phyloP scores from a whole-genome alignment of 2,329 filamentous ascomycete genomes.

The Thermoascus crustaceus region DNA sequence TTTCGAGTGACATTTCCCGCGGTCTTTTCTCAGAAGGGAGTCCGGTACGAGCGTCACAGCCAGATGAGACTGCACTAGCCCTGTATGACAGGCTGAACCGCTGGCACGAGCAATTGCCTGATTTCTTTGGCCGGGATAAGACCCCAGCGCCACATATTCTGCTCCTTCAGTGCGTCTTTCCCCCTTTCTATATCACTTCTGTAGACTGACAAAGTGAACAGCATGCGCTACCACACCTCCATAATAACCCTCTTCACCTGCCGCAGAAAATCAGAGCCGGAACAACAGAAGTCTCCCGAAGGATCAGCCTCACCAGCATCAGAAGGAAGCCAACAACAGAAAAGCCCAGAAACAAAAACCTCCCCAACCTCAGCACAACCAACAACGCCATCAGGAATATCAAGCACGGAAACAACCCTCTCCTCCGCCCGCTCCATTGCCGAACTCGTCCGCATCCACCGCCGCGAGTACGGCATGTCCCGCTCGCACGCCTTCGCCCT shows the following conservation, averaged over 20 bases:
- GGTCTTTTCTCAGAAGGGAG: conserved; percentile 19
- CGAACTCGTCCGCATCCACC: conserved; percentile 20
- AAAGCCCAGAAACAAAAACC: conserved; percentile 18
- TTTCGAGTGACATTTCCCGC: conserved; percentile 28
- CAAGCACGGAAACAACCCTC: conserved; percentile 14
- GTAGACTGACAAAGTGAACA: conserved; percentile 9
- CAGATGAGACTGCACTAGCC: conserved; percentile 17
- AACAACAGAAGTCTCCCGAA: conserved; percentile 11
- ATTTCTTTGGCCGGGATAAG: conserved; percentile 17
- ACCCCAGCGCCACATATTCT: conserved; percentile 27
- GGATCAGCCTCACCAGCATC: conserved; percentile 7
- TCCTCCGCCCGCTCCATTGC: conserved; percentile 25
- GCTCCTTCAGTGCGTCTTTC: conserved; percentile 21
- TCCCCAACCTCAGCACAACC: conserved; percentile 11
- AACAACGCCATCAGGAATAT: conserved; percentile 13
- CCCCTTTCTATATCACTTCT: not conserved
- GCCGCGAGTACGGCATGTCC: conserved; percentile 26
- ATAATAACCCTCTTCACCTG: conserved; percentile 30
- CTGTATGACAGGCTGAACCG: conserved; percentile 21
- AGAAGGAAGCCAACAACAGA: not conserved
- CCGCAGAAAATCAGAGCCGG: conserved; percentile 9
- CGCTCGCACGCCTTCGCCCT: conserved; percentile 30
- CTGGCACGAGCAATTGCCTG: conserved; percentile 25
- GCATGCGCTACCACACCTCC: conserved; percentile 28
- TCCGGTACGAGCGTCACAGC: conserved; percentile 4